Evolutionary conservation across 768 basidiomycete species (phyloP).

Genomic region (Suillus brevipes): DNA sequence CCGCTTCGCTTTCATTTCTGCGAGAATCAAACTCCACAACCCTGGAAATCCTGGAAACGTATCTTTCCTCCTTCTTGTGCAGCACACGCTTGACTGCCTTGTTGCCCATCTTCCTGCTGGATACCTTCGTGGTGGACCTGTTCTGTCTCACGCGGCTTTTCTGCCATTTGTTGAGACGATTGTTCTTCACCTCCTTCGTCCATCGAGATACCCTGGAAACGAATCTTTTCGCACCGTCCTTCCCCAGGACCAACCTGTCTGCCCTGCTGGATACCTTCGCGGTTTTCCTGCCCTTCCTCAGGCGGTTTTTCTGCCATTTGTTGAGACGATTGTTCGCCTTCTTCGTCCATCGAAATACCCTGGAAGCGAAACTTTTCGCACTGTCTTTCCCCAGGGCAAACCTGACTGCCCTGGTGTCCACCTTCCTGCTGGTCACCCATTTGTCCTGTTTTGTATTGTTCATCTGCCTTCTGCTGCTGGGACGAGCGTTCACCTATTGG

Average conservation of each 20-base stretch:
- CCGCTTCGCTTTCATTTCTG: neutral
- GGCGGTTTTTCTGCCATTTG: neutral
- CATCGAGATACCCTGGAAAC: neutral
- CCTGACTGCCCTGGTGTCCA: neutral
- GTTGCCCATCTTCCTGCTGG: neutral
- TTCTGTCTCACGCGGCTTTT: neutral
- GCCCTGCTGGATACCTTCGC: neutral
- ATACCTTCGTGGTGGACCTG: neutral
- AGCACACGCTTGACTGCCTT: neutral
- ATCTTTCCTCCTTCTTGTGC: neutral
- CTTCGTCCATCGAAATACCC: neutral
- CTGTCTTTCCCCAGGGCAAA: neutral
- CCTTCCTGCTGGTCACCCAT: neutral
- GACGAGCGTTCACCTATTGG: neutral
- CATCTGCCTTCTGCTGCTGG: neutral
- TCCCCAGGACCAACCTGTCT: neutral
- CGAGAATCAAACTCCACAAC: neutral
- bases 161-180: neutral
- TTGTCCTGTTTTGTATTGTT: neutral
- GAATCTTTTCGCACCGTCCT: neutral
- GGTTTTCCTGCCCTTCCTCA: neutral
- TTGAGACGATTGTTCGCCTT: neutral
- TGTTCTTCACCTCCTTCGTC: neutral
- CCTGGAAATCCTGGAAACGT: neutral
- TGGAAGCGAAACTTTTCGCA: neutral